Conservation (phyloP, 2,329 filamentous ascomycete genomes). For the Calonectria honghensis region DNA sequence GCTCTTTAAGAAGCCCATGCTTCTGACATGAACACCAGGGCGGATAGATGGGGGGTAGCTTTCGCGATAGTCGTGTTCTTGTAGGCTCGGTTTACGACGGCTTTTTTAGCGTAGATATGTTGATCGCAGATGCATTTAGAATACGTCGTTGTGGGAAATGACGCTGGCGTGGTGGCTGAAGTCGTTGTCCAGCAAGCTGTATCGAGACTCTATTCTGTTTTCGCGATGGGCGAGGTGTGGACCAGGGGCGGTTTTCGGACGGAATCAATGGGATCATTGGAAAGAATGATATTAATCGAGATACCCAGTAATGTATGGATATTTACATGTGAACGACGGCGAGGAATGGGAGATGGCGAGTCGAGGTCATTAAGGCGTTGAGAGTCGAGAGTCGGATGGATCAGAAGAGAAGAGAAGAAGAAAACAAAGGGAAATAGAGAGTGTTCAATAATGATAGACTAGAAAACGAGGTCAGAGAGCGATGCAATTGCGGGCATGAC, state of each 20-base stretch:
- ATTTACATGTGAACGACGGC: conserved; percentile 10
- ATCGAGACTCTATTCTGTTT: conserved; percentile 12
- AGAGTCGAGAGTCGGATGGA: not conserved
- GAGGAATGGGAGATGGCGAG: not conserved
- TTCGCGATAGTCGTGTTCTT: conserved; percentile 61
- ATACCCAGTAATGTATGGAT: not conserved
- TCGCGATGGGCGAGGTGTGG: conserved; percentile 3
- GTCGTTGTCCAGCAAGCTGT: not conserved
- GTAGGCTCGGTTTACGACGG: conserved; percentile 53
- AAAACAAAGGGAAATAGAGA: not conserved
- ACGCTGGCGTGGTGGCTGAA: conserved; percentile 1
- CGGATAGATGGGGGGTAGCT: conserved; percentile 58
- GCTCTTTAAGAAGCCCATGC: conserved; percentile 85
- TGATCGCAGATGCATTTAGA: not conserved
- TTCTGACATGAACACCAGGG: conserved; percentile 56
- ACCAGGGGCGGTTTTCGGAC: not conserved
- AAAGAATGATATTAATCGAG: not conserved
- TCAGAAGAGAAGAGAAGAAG: not conserved
- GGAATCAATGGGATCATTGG: conserved; percentile 1
- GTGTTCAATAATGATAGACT: not conserved
- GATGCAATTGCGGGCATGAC: not conserved
- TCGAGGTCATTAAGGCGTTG: conserved; percentile 4
- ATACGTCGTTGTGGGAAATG: not conserved
- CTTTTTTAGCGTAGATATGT: not conserved
- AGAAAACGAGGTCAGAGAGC: conserved; percentile 4